Evolutionary conservation across 345 rosid species (phyloP).

Genomic region (Eucalyptus cloeziana): DNA sequence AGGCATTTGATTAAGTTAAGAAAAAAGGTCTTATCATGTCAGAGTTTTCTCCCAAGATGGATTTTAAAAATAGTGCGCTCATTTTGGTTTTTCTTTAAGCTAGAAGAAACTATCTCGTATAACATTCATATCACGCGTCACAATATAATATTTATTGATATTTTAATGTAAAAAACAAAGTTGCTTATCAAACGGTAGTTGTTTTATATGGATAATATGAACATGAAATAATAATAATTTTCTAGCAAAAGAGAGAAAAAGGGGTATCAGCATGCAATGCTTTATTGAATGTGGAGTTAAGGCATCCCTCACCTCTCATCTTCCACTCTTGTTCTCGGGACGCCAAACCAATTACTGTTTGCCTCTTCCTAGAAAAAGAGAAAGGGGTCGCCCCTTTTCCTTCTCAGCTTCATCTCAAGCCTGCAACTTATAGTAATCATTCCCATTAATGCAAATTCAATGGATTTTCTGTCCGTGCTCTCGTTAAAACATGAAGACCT

Average conservation of each 20-base stretch:
- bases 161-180: background rate
- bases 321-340: background rate
- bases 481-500: background rate
- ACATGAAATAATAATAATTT: background rate
- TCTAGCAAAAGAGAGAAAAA: background rate
- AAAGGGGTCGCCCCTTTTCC: background rate
- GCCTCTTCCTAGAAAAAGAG: background rate
- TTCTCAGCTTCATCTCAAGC: background rate
- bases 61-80: background rate
- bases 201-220: background rate
- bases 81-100: background rate
- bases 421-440: background rate
- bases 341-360: background rate
- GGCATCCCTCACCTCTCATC: background rate
- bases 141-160: background rate
- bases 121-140: fast-evolving
- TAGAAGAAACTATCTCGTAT: background rate
- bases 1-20: background rate
- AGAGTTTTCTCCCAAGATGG: background rate
- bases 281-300: background rate
- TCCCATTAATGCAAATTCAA: background rate
- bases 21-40: background rate
- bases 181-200: background rate
- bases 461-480: background rate
- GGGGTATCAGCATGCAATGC: background rate